phyloP scores from a whole-genome alignment of 352 stramenopile genomes.

The Globisporangium apiculatum region DNA sequence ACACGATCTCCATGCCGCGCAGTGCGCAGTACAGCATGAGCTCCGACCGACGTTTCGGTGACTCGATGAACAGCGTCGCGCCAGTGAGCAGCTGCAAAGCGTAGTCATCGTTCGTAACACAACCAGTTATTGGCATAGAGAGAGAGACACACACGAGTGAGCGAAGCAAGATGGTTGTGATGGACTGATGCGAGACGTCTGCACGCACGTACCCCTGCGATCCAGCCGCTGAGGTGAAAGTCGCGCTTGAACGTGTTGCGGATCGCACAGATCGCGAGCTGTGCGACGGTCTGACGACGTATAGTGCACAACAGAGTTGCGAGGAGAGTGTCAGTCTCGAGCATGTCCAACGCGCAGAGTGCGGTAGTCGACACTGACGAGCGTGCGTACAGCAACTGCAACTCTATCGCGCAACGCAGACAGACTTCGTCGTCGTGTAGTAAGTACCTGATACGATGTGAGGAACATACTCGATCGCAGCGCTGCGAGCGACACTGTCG shows the following conservation, averaged over 20 bases:
- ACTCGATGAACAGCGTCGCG: slow-evolving; percentile 63
- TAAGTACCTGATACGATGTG: slow-evolving; percentile 67
- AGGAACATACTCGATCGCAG: slow-evolving; percentile 78
- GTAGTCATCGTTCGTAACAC: too few relatives aligned
- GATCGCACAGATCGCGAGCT: slow-evolving; percentile 63
- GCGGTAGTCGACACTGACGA: too few relatives aligned
- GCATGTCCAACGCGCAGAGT: too few relatives aligned
- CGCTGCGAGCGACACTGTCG: slow-evolving; percentile 48
- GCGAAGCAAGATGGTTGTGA: too few relatives aligned
- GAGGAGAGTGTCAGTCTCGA: too few relatives aligned
- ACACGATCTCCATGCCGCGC: slow-evolving; percentile 73
- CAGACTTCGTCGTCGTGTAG: too few relatives aligned
- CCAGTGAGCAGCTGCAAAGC: slow-evolving; percentile 46
- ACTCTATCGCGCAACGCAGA: too few relatives aligned
- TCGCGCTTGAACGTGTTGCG: slow-evolving; percentile 72
- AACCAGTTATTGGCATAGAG: too few relatives aligned
- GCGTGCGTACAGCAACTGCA: too few relatives aligned
- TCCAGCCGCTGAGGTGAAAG: slow-evolving; percentile 29
- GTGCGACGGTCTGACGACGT: slow-evolving; percentile 41
- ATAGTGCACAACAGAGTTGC: too few relatives aligned
- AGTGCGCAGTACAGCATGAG: slow-evolving; percentile 81
- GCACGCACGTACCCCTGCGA: slow-evolving; percentile 41
- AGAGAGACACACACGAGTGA: too few relatives aligned
- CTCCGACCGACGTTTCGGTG: slow-evolving; percentile 75
- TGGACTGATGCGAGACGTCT: neutral